phyloP scores from a whole-genome alignment of 1,284 basidiomycete species.

The Cutaneotrichosporon cutaneum region DNA sequence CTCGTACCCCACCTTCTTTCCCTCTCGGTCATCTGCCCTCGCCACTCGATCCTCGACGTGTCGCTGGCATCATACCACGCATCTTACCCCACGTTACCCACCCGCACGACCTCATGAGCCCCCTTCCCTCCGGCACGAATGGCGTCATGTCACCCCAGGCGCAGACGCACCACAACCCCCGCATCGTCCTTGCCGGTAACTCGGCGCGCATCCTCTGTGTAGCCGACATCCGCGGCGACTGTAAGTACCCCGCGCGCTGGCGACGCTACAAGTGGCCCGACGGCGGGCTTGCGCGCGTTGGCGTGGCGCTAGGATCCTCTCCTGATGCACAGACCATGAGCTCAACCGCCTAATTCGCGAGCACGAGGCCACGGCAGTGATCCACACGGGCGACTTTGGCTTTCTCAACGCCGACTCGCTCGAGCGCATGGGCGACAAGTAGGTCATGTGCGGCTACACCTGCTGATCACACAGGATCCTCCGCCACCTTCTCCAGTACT shows the following conservation, averaged over 20 bases:
- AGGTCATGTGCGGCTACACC: constrained; percentile 25
- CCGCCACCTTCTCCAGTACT: constrained; percentile 94
- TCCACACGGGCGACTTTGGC: constrained; percentile 99
- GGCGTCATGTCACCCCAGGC: constrained; percentile 23
- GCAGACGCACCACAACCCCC: constrained; percentile 26
- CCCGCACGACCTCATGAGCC: constrained; percentile 8
- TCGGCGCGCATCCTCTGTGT: constrained; percentile 89
- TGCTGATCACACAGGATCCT: constrained; percentile 61
- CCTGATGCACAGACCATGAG: constrained; percentile 58
- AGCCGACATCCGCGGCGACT: constrained; percentile 84
- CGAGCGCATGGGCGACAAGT: constrained; percentile 85
- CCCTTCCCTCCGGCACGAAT: constrained; percentile 16
- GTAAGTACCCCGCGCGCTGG: constrained; percentile 30
- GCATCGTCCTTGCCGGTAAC: constrained; percentile 42
- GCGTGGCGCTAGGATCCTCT: constrained; percentile 1
- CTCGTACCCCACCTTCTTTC: background rate
- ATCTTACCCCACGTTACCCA: background rate
- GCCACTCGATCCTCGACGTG: background rate
- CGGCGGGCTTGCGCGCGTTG: background rate
- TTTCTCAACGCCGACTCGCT: constrained; percentile 87
- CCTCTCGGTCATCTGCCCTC: background rate
- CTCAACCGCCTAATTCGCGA: constrained; percentile 90
- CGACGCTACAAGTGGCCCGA: background rate
- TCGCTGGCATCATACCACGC: background rate
- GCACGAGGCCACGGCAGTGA: constrained; percentile 84